Conservation (phyloP, 2,329 filamentous ascomycete species). For the Calonectria montana region DNA sequence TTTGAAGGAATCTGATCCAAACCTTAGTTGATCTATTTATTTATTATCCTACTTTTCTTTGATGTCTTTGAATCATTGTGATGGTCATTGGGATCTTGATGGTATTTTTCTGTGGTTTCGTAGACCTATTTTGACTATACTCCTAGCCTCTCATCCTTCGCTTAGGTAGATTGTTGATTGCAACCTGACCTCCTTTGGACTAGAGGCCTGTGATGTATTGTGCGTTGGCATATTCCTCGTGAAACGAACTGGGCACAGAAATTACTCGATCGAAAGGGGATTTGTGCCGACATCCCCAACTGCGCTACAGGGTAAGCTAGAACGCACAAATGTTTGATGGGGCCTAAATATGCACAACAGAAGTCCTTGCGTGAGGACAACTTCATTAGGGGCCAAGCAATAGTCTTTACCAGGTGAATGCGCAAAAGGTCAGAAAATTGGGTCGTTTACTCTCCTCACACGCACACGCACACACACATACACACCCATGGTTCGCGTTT, state of each 20-base stretch:
- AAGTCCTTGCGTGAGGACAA: background rate
- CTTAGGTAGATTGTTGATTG: too few species aligned
- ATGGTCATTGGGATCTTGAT: background rate
- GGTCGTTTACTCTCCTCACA: background rate
- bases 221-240: too few species aligned
- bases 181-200: too few species aligned
- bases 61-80: background rate
- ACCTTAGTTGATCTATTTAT: constrained; percentile 50
- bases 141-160: too few species aligned
- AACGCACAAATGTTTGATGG: background rate
- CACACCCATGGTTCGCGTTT: constrained; percentile 24
- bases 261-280: too few species aligned
- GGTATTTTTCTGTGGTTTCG: too few species aligned
- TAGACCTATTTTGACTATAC: too few species aligned
- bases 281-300: too few species aligned
- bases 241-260: too few species aligned
- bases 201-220: too few species aligned
- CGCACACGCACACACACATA: constrained; percentile 6
- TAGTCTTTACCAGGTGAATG: background rate
- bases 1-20: constrained; percentile 74
- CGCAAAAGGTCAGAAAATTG: background rate
- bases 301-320: background rate
- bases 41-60: constrained; percentile 42
- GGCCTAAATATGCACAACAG: background rate
- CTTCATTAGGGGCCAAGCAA: too few species aligned